These are phyloP conservation scores for Chrysanthemum lavandulifolium DNA, from an alignment of 129 eudicot genomes.

Conservation along the genomic window DNA sequence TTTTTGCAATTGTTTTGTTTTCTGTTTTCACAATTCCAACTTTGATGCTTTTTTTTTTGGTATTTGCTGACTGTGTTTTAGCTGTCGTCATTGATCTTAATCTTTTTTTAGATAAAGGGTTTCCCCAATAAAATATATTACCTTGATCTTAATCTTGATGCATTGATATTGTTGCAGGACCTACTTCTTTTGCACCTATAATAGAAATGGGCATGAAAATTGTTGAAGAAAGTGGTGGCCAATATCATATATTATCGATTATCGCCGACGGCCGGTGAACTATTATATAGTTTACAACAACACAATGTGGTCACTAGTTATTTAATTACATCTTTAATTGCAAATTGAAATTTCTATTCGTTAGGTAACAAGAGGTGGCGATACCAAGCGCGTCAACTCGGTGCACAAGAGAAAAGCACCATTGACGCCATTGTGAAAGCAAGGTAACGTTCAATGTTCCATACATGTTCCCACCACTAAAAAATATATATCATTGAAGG, in stretches of 20 bases:
- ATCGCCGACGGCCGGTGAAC: conserved; percentile 72
- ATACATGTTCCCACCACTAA: background rate
- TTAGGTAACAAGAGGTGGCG: conserved; percentile 68
- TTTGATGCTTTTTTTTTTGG: conserved; percentile 18
- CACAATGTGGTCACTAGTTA: background rate
- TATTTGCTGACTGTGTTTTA: too few species aligned
- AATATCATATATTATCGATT: conserved; percentile 60
- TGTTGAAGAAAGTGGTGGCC: conserved; percentile 65
- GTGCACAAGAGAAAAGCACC: conserved; percentile 69
- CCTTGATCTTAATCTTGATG: background rate
- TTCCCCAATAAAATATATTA: too few species aligned
- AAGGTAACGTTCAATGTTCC: conserved; percentile 37
- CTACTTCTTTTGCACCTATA: conserved; percentile 73
- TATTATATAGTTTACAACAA: background rate
- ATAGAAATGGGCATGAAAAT: conserved; percentile 60
- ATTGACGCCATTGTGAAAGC: conserved; percentile 82
- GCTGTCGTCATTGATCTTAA: too few species aligned
- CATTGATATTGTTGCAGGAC: conserved; percentile 32
- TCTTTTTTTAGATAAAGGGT: background rate
- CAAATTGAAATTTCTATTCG: background rate
- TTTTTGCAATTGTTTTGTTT: background rate
- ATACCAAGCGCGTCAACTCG: conserved; percentile 45
- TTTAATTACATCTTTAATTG: background rate
- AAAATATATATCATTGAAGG: too few species aligned
- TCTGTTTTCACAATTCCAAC: conserved; percentile 43